Conservation (phyloP, 2,329 filamentous ascomycete species). For the Orbilia blumenaviensis region DNA sequence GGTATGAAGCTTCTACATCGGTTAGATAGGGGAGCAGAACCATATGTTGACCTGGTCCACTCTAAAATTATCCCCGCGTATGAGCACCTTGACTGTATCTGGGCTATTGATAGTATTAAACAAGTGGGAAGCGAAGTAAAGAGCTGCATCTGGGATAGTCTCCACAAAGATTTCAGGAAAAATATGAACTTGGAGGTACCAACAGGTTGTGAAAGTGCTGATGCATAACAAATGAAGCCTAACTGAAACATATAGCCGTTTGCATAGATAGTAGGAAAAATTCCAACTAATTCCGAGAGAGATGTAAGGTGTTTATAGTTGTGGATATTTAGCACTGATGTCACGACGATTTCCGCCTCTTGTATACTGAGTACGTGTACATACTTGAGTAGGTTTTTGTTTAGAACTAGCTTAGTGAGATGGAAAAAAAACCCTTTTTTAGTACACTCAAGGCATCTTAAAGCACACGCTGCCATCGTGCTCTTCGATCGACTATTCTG, state of each 20-base stretch:
- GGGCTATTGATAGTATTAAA: constrained; percentile 88
- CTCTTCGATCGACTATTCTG: too few relatives aligned
- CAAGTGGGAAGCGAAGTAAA: constrained; percentile 82
- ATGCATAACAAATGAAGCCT: neutral
- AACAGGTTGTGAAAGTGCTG: constrained; percentile 69
- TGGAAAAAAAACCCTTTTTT: too few relatives aligned
- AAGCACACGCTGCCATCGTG: too few relatives aligned
- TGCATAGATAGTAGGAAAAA: too few relatives aligned
- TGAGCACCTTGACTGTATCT: constrained; percentile 93
- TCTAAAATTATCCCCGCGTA: constrained; percentile 84
- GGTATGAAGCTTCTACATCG: constrained; percentile 77
- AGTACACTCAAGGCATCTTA: too few relatives aligned
- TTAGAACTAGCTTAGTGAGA: too few relatives aligned
- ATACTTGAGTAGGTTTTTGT: too few relatives aligned
- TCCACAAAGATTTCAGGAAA: constrained; percentile 65
- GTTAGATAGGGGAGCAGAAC: constrained; percentile 80
- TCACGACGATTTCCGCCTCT: too few relatives aligned
- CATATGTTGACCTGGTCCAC: constrained; percentile 81
- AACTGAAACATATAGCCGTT: neutral
- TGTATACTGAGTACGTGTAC: too few relatives aligned
- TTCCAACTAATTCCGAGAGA: neutral
- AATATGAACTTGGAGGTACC: constrained; percentile 71
- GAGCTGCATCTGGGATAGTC: constrained; percentile 84
- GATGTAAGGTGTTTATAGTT: neutral
- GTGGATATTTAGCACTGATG: neutral